Base-by-base conservation (phyloP, 805 yeast genomes). In the Wickerhamiella sorbophila region DNA sequence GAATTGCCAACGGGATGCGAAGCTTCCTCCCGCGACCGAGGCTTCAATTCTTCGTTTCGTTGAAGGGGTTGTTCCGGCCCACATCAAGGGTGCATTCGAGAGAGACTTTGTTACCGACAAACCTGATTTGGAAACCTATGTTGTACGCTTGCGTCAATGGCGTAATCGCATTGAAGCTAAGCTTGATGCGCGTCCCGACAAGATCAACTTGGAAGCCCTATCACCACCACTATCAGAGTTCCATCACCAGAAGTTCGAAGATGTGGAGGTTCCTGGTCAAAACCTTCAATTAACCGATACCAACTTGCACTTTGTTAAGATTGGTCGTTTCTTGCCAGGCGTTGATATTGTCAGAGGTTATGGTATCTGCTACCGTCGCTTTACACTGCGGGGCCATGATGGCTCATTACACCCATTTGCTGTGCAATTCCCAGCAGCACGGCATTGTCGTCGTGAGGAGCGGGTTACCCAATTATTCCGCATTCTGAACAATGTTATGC, bases 161-260 rank as follows among this genome's bases (percentile, higher is more conserved):
- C 73, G 95, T 51, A 87, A 86, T 50, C 69, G 95, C 36, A 66
- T 91, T 45, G 97, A 91, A 58, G 94, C 83, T 52, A 86, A 83
- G 56, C 69, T 91, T 46, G 97, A 91, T 58, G 71, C 94, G 49
- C 72, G 93, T 44, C 79, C 85, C 43, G 73, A 77, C 22, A 74
- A 75, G 51, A 81, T 86, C 39, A 81, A 86, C 51, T 62, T 91
- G 48, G 98, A 91, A 61, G 76, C 86, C 44, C 69, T 91, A 48
- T 86, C 96, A 54, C 95, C 97, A 14, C 97, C 88, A 52, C 68
- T 91, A 59, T 80, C 94, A 57, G 95, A 87, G 57, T 91, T 93
- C 74, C 98, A 91, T 62, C 95, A 91, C 59, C 97, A 91, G 59
- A 88, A 86, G 62, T 91, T 91, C 57, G 99, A 91, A 59, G 98